Conservation (phyloP, 352 stramenopile genomes). For the Phytophthora pini region DNA sequence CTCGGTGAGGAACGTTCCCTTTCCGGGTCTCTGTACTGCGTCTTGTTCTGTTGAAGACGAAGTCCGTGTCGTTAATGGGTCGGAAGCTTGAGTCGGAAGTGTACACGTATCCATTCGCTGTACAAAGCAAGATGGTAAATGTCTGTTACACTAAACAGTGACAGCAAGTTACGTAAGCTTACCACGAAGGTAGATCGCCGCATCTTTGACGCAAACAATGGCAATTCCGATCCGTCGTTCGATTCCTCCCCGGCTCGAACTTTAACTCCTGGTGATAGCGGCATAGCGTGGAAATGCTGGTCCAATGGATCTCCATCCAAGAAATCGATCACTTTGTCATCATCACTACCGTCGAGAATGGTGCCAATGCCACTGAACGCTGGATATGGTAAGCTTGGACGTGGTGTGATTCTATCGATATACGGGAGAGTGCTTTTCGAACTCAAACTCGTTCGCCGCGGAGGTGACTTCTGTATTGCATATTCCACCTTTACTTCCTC, state of each 20-base stretch:
- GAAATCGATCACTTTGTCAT: not conserved
- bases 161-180: constrained; percentile 4
- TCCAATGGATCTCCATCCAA: constrained; percentile 24
- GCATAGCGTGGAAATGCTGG: constrained; percentile 41
- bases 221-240: constrained; percentile 34
- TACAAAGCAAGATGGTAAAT: not conserved
- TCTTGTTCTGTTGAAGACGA: constrained; percentile 1
- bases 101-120: constrained; percentile 30
- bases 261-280: constrained; percentile 42
- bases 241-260: constrained; percentile 29
- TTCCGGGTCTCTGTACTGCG: constrained; percentile 5
- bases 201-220: constrained; percentile 36
- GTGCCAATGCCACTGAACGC: constrained; percentile 12
- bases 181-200: constrained; percentile 40
- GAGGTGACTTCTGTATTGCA: constrained; percentile 8
- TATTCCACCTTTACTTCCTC: constrained; percentile 34
- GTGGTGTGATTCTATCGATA: constrained; percentile 11
- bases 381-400: constrained; percentile 2
- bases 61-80: not conserved
- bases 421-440: constrained; percentile 20
- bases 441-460: constrained; percentile 5
- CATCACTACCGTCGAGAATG: not conserved
- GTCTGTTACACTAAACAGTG: not conserved
- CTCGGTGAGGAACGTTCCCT: constrained; percentile 27
- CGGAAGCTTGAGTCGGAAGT: constrained; percentile 6